Evolutionary conservation across 2,329 filamentous ascomycete species (phyloP).

Genomic region (Epichloe sp.): DNA sequence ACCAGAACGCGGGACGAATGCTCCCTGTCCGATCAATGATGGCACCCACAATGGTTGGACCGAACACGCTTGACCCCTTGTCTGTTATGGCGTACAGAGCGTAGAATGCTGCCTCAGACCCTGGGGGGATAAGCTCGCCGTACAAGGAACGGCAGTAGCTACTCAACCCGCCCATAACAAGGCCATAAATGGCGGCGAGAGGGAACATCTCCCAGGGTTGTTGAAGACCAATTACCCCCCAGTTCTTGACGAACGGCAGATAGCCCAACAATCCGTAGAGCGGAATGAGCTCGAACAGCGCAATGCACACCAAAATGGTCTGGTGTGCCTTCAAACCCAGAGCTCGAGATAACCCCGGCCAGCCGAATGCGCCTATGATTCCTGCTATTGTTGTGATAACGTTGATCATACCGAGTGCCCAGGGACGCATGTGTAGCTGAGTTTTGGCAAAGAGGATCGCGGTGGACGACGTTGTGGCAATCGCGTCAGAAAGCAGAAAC

Average conservation of each 20-base stretch:
- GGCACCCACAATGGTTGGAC: constrained; percentile 80
- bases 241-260: constrained; percentile 60
- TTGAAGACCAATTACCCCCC: constrained; percentile 75
- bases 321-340: constrained; percentile 65
- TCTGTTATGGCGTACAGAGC: constrained; percentile 95
- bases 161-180: constrained; percentile 85
- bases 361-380: constrained; percentile 78
- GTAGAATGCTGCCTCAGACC: constrained; percentile 92
- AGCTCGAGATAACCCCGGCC: constrained; percentile 63
- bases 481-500: constrained; percentile 89
- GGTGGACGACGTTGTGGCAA: constrained; percentile 88
- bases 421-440: constrained; percentile 75
- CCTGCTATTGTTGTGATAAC: constrained; percentile 79
- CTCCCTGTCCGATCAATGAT: constrained; percentile 78
- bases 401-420: constrained; percentile 81
- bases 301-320: constrained; percentile 85
- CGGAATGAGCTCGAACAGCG: constrained; percentile 82
- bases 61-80: constrained; percentile 89
- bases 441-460: constrained; percentile 95
- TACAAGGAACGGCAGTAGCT: constrained; percentile 88
- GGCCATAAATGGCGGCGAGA: constrained; percentile 77
- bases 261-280: constrained; percentile 84
- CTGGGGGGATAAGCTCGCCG: constrained; percentile 85
- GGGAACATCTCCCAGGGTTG: constrained; percentile 96
- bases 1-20: constrained; percentile 82